Conservation (phyloP, 768 basidiomycete genomes). For the Termitomyces sp. region DNA sequence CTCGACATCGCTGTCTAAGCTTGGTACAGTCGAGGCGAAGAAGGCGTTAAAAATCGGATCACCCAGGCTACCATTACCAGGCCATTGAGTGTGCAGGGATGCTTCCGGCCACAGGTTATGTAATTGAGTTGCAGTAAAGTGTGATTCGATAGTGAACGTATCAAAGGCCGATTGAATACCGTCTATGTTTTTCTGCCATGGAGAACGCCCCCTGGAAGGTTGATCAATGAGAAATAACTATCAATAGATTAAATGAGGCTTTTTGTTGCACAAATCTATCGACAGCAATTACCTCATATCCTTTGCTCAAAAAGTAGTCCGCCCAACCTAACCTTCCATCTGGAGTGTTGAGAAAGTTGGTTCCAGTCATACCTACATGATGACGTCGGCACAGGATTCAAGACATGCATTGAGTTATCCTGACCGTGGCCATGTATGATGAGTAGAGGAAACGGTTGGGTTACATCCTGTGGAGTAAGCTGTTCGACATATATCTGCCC, state of each 20-base stretch:
- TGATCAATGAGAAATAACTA: slow-evolving; percentile 40
- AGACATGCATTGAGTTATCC: neutral
- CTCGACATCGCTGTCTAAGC: slow-evolving; percentile 28
- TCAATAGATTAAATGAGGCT: slow-evolving; percentile 7
- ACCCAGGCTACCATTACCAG: slow-evolving; percentile 41
- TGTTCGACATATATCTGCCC: slow-evolving; percentile 52
- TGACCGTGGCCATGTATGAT: slow-evolving; percentile 43
- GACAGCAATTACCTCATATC: slow-evolving; percentile 39
- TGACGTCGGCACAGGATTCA: neutral
- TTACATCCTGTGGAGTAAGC: slow-evolving; percentile 33
- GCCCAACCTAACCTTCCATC: slow-evolving; percentile 52
- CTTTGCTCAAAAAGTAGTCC: slow-evolving; percentile 45
- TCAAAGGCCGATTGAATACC: slow-evolving; percentile 26
- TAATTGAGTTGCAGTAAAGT: slow-evolving; percentile 34
- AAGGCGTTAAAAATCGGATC: slow-evolving; percentile 41
- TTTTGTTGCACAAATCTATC: slow-evolving; percentile 13
- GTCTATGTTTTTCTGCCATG: slow-evolving; percentile 34
- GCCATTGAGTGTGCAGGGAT: slow-evolving; percentile 44
- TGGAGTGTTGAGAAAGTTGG: slow-evolving; percentile 47
- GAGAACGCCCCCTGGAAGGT: slow-evolving; percentile 38
- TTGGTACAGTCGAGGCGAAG: slow-evolving; percentile 36
- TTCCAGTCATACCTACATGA: slow-evolving; percentile 42
- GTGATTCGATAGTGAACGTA: slow-evolving; percentile 28
- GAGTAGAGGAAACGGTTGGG: slow-evolving; percentile 34
- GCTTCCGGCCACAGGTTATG: slow-evolving; percentile 42